phyloP scores from a whole-genome alignment of 371 early-diverging fungal genomes.

The Rhizopus arrhizus region DNA sequence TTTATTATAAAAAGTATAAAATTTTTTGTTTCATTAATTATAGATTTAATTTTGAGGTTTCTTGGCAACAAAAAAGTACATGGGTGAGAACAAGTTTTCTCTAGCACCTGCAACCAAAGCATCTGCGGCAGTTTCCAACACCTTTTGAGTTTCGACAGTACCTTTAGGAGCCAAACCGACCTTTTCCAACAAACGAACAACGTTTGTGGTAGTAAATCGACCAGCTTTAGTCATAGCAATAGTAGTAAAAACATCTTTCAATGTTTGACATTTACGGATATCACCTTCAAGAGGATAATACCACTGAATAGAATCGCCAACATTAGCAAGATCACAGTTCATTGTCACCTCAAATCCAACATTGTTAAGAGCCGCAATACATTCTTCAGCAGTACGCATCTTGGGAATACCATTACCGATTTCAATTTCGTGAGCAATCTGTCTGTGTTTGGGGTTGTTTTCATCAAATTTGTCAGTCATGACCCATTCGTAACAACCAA shows the following conservation, averaged over 20 bases:
- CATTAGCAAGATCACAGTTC: constrained; percentile 69
- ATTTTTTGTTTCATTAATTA: background rate
- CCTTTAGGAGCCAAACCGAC: constrained; percentile 83
- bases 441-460: constrained; percentile 68
- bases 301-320: constrained; percentile 76
- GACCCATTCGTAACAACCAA: constrained; percentile 94
- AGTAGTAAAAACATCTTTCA: constrained; percentile 64
- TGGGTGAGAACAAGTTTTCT: constrained; percentile 85
- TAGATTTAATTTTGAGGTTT: constrained; percentile 63
- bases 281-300: constrained; percentile 78
- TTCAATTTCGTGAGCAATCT: constrained; percentile 82
- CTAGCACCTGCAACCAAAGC: constrained; percentile 77
- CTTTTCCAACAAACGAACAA: constrained; percentile 73
- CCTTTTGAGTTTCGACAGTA: constrained; percentile 75
- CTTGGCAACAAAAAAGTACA: constrained; percentile 89
- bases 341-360: constrained; percentile 85
- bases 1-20: constrained; percentile 1
- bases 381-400: constrained; percentile 72
- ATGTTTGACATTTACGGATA: constrained; percentile 54
- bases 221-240: constrained; percentile 60
- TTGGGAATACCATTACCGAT: constrained; percentile 87
- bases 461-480: constrained; percentile 84
- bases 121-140: constrained; percentile 82
- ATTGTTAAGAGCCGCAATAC: constrained; percentile 73
- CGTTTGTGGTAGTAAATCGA: constrained; percentile 64